Percentiles rank a stretch among this genome's conserved stretches.
These are phyloP conservation scores for Setaria viridis DNA, from an alignment of 202 grass and related monocot genomes.

Conservation along the genomic window DNA sequence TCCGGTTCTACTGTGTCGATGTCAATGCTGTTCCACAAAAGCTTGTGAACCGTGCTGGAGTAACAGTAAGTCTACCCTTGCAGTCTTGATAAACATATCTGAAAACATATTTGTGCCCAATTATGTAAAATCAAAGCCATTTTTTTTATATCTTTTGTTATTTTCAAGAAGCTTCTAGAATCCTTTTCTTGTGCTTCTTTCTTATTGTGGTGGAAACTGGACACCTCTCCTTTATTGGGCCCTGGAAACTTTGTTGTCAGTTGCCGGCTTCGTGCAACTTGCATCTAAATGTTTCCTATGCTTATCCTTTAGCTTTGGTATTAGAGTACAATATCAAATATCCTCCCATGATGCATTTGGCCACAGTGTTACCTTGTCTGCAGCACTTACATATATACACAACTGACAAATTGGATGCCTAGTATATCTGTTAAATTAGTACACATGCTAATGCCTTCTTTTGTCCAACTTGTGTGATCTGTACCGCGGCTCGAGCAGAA, in stretches of 20 bases:
- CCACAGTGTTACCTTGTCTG: conserved; percentile 45
- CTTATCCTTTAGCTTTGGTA: conserved; percentile 52
- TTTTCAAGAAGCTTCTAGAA: not conserved
- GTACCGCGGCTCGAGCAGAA: conserved; percentile 65
- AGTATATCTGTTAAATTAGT: conserved; percentile 26
- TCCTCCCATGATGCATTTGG: conserved; percentile 32
- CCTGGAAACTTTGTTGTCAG: conserved; percentile 39
- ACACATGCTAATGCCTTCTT: conserved; percentile 46
- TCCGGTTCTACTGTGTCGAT: conserved; percentile 79
- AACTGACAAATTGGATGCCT: conserved; percentile 31
- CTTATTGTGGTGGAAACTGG: conserved; percentile 36
- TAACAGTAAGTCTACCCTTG: conserved; percentile 67
- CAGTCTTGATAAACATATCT: not conserved
- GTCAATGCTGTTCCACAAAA: conserved; percentile 93
- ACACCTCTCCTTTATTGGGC: conserved; percentile 30
- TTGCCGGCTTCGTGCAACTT: conserved; percentile 52
- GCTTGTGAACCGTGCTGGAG: conserved; percentile 80
- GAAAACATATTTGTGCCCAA: not conserved
- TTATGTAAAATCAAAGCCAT: conserved; percentile 15
- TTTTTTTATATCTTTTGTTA: not conserved
- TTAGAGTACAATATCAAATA: conserved; percentile 49
- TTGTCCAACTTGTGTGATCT: conserved; percentile 54
- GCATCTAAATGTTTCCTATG: conserved; percentile 30
- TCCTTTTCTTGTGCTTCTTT: conserved; percentile 36
- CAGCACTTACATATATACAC: conserved; percentile 27